Evolutionary conservation across 768 basidiomycete genomes (phyloP).

Genomic region (Punctularia strigosozonata): DNA sequence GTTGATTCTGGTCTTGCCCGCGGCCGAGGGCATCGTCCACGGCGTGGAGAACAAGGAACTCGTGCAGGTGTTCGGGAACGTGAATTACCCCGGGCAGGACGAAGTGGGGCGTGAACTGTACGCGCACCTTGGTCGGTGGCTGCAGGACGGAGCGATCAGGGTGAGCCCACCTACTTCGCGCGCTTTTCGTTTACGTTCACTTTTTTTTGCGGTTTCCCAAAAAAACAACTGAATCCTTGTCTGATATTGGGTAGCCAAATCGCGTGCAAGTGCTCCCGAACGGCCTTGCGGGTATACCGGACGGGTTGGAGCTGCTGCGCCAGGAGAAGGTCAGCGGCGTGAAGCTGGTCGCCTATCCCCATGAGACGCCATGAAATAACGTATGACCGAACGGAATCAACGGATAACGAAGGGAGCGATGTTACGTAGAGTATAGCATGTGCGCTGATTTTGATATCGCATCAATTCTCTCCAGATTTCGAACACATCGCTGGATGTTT

Average conservation of each 20-base stretch:
- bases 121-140: slow-evolving; percentile 15
- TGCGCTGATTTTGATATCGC: too few species aligned
- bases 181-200: too few species aligned
- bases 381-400: too few species aligned
- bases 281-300: slow-evolving; percentile 14
- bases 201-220: too few species aligned
- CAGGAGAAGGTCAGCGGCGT: slow-evolving; percentile 29
- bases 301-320: slow-evolving; percentile 29
- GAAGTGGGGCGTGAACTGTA: slow-evolving; percentile 21
- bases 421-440: too few species aligned
- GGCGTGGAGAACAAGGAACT: slow-evolving; percentile 6
- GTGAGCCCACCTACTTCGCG: too few species aligned
- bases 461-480: too few species aligned
- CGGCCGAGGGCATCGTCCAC: not conserved
- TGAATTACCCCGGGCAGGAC: slow-evolving; percentile 7
- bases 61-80: slow-evolving; percentile 4
- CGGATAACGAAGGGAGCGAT: too few species aligned
- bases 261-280: not conserved
- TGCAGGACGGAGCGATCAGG: slow-evolving; percentile 20
- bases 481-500: too few species aligned
- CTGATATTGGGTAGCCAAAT: slow-evolving; percentile 1
- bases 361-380: slow-evolving; percentile 28
- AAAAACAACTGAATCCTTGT: too few species aligned
- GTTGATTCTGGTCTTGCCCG: slow-evolving; percentile 5
- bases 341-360: slow-evolving; percentile 32